Base-by-base conservation (phyloP, 2,329 filamentous ascomycete species). In the Lasiodiplodia hormozganensis region DNA sequence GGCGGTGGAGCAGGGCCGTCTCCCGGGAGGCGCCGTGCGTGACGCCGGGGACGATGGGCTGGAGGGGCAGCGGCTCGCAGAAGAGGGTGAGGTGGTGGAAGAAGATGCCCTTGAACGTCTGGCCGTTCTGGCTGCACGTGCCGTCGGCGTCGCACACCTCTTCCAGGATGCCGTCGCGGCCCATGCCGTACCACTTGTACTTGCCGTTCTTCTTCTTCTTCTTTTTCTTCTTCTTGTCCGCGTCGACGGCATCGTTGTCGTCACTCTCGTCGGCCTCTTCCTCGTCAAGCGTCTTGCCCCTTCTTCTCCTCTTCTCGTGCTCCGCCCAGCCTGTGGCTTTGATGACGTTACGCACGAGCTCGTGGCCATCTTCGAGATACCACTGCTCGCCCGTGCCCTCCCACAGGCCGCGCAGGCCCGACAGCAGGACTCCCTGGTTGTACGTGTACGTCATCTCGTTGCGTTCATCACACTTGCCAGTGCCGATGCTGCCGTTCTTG, bases 371-470 rank as follows among this genome's bases (percentile, higher is more conserved):
- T 23, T 86, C 79, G 0, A 97, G 84, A 76, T 94, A 97, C 0
- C 82, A 84, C 2, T 83, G 78, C n/a, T 89, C 86, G 14, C 91
- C 91, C 0, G 92, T 97, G 16, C 89, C 89, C 70, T 92, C 86
- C 88, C 92, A 97, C 0, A 97, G 85, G 1, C 90, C 92, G 40
- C 92, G 88, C 67, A 93, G 87, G 14, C 93, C 94, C 4, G 92
- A 94, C 25, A 97, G 86, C 1, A 98, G 75, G 4, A 97, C 93
- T 25, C 94, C 95, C 79, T 98, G 95, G 80, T 98, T 98, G 82
- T 98, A 97, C 0, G 94, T 96, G 79, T 94, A 97, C 10, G 97
- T 91, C 89, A 94, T 95, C 73, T 94, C 89, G 78, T 97, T 92
- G 60, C 94, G 88, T 62, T 87, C 78, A 76, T 97, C 92, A 78